Base-by-base conservation (phyloP, 345 rosid species). In the Salix exigua region DNA sequence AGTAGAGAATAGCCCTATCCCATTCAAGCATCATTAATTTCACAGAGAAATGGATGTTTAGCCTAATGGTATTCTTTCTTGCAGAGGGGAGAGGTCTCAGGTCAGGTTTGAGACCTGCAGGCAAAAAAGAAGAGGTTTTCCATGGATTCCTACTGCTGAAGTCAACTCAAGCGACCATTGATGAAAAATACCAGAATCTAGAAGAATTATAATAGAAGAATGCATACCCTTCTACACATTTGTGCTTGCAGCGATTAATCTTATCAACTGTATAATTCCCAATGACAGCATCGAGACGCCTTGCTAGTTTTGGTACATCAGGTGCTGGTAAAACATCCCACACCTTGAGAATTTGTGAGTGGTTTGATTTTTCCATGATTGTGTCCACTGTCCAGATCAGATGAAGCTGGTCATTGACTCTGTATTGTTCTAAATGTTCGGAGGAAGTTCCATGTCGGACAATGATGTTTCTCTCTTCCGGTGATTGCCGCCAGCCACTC, bases 271-370 rank as follows among this genome's bases (percentile, higher is more conserved):
- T 81, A 67, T 79, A 85, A 38, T 51, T 76, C 19, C 35, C 66
- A 71, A 83, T 81, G 16, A 84, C 72, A 26, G 64, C 46, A 70
- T 89, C 89, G 6, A 88, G 74, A 58, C 81, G 81, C 70, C 83
- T 82, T 38, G 74, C 88, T 75, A 84, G 65, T 68, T 82, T 80
- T 2, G 38, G 75, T 50, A 78, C 71, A 70, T 85, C 87, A 69
- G 75, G 83, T 17, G 48, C 60, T 7, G 88, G 86, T 79, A 87
- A 33, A 68, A 89, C 67, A 72, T 87, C 91, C 91, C 88, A 89
- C 23, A 84, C 80, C 81, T 82, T 89, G 72, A 89, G 62, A 58
- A 85, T 77, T 76, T 87, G 91, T 12, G 42, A 70, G 35, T n/a
- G 17, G 72, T 85, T 77, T 26, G 33, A n/a, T 4, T 5, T 63